phyloP scores from a whole-genome alignment of 441 rosid species.

The Pelargonium australe region DNA sequence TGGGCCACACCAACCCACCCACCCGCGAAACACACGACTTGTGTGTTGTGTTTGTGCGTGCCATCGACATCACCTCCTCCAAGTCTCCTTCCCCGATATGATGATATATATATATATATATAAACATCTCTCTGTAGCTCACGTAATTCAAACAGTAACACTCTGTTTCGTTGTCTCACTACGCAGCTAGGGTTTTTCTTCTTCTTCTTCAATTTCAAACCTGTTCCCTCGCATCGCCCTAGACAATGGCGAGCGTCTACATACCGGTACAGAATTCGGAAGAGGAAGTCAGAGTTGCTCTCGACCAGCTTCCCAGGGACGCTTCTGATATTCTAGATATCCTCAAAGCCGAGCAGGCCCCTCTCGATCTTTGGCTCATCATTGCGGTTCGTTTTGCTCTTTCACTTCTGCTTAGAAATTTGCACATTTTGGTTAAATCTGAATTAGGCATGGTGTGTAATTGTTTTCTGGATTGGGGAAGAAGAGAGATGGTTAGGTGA shows the following conservation, averaged over 20 bases:
- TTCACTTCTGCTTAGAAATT: not conserved
- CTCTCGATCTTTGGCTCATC: conserved; percentile 95
- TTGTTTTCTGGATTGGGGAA: not conserved
- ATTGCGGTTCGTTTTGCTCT: conserved; percentile 55
- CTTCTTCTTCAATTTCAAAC: not conserved
- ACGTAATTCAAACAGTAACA: too few relatives aligned
- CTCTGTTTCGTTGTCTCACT: too few relatives aligned
- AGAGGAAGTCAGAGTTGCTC: conserved; percentile 92
- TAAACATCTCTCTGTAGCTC: too few relatives aligned
- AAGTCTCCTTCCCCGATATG: too few relatives aligned
- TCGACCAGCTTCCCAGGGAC: conserved; percentile 93
- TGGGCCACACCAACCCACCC: too few relatives aligned
- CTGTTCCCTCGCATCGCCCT: not conserved
- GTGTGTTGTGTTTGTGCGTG: too few relatives aligned
- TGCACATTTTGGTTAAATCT: not conserved
- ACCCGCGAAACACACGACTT: too few relatives aligned
- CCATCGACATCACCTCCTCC: too few relatives aligned
- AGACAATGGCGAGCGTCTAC: conserved; percentile 74
- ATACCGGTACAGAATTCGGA: conserved; percentile 98
- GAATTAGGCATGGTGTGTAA: not conserved
- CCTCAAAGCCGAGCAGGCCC: conserved; percentile 99
- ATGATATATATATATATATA: too few relatives aligned
- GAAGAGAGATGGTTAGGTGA: too few relatives aligned
- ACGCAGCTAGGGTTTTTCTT: not conserved
- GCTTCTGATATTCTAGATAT: conserved; percentile 96